These are phyloP conservation scores for Globisporangium paddicum DNA, from an alignment of 352 stramenopile genomes.

Conservation along the genomic window DNA sequence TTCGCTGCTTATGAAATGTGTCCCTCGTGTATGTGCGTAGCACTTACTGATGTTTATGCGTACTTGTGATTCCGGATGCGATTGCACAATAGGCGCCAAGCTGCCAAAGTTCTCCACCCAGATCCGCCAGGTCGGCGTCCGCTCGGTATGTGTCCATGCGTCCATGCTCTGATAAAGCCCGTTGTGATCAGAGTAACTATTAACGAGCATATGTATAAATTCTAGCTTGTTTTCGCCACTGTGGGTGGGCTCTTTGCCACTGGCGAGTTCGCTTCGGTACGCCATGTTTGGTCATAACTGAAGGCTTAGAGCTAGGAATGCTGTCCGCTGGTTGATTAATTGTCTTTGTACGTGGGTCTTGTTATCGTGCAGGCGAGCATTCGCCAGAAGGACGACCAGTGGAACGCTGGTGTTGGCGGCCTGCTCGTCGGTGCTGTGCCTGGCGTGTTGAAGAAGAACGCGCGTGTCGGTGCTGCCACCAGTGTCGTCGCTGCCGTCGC, in stretches of 20 bases:
- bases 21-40: background rate
- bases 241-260: slow-evolving; percentile 64
- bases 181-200: no score
- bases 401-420: slow-evolving; percentile 68
- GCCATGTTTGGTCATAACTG: background rate
- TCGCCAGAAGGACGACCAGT: slow-evolving; percentile 62
- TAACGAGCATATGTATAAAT: no score
- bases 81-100: slow-evolving; percentile 41
- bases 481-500: slow-evolving; percentile 34
- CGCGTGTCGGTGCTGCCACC: slow-evolving; percentile 47
- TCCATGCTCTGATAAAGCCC: background rate
- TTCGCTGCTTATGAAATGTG: background rate
- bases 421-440: slow-evolving; percentile 62
- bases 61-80: background rate
- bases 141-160: slow-evolving; percentile 38
- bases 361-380: slow-evolving; percentile 31
- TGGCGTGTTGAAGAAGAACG: slow-evolving; percentile 73
- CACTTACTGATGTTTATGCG: background rate
- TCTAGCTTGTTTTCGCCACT: slow-evolving; percentile 66
- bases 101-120: slow-evolving; percentile 79
- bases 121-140: slow-evolving; percentile 72
- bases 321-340: background rate
- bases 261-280: slow-evolving; percentile 51
- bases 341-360: background rate
- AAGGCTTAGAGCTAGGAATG: background rate